phyloP scores from a whole-genome alignment of 768 basidiomycete species.

The Mycena amicta region DNA sequence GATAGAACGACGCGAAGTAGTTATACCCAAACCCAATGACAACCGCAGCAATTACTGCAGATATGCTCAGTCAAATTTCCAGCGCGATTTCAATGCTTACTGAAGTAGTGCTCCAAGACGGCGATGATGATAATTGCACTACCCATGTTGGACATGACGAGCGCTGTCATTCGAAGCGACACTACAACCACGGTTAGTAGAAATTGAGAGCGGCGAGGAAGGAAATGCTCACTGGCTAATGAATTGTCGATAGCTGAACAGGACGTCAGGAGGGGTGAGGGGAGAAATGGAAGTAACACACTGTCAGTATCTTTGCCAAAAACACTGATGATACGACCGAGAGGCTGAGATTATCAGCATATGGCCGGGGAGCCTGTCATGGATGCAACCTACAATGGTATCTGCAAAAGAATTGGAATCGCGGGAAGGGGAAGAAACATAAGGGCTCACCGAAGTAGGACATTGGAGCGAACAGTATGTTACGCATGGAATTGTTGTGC shows the following conservation, averaged over 20 bases:
- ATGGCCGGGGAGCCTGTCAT: not conserved
- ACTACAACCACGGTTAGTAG: slow-evolving; percentile 34
- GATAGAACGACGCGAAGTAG: slow-evolving; percentile 70
- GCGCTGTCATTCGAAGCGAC: slow-evolving; percentile 56
- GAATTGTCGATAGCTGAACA: slow-evolving; percentile 66
- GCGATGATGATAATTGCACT: slow-evolving; percentile 60
- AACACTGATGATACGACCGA: slow-evolving; percentile 63
- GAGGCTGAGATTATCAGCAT: slow-evolving; percentile 40
- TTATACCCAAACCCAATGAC: slow-evolving; percentile 61
- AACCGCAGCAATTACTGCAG: slow-evolving; percentile 53
- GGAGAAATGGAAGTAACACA: slow-evolving; percentile 59
- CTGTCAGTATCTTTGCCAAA: slow-evolving; percentile 71
- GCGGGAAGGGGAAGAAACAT: no score
- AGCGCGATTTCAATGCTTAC: slow-evolving; percentile 36
- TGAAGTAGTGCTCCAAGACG: slow-evolving; percentile 61
- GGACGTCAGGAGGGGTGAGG: slow-evolving; percentile 58
- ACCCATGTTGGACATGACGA: slow-evolving; percentile 52
- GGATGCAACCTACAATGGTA: slow-evolving; percentile 12
- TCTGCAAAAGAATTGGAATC: no score
- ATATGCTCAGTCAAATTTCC: not conserved
- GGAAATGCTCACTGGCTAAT: slow-evolving; percentile 43
- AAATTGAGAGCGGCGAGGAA: not conserved
- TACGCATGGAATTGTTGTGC: slow-evolving; percentile 55
- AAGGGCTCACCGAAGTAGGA: slow-evolving; percentile 78
- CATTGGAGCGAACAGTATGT: slow-evolving; percentile 73